A percentile compares a stretch with the other conserved stretches of the same genome.
Conservation (phyloP, 371 early-diverging fungal species). For the Capniomyces stellatus region DNA sequence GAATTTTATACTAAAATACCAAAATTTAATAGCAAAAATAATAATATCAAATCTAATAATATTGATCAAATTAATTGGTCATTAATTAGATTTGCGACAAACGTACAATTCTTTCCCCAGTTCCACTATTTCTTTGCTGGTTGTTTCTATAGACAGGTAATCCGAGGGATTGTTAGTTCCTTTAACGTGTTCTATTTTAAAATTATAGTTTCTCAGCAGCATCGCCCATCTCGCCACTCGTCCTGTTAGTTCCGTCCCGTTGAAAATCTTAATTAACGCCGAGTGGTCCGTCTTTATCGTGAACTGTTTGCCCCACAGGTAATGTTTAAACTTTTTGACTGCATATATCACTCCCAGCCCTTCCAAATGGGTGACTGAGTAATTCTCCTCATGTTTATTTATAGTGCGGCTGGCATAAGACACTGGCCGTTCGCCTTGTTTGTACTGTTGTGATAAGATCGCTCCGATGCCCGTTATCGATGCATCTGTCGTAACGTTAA, state of each 20-base stretch:
- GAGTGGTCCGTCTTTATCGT: slow-evolving; percentile 4
- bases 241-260: slow-evolving; percentile 1
- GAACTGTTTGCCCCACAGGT: slow-evolving; percentile 12
- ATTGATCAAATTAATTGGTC: too few species aligned
- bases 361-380: slow-evolving; percentile 27
- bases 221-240: background rate
- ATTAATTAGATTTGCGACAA: too few species aligned
- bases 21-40: too few species aligned
- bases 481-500: slow-evolving; percentile 25
- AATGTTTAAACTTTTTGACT: slow-evolving; percentile 15
- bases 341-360: slow-evolving; percentile 18
- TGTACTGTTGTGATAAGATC: slow-evolving; percentile 9
- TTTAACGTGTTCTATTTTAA: background rate
- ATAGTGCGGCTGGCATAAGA: slow-evolving; percentile 3
- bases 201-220: background rate
- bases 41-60: too few species aligned
- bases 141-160: too few species aligned
- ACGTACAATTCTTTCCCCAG: too few species aligned
- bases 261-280: background rate
- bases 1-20: too few species aligned
- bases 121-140: too few species aligned
- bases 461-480: slow-evolving; percentile 24
- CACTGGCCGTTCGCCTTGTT: background rate
- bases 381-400: slow-evolving; percentile 2
- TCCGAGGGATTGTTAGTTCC: background rate